Percentiles rank a stretch among this genome's conserved stretches.
Conservation (phyloP, 208 protist species). For the Naegleria fowleri region DNA sequence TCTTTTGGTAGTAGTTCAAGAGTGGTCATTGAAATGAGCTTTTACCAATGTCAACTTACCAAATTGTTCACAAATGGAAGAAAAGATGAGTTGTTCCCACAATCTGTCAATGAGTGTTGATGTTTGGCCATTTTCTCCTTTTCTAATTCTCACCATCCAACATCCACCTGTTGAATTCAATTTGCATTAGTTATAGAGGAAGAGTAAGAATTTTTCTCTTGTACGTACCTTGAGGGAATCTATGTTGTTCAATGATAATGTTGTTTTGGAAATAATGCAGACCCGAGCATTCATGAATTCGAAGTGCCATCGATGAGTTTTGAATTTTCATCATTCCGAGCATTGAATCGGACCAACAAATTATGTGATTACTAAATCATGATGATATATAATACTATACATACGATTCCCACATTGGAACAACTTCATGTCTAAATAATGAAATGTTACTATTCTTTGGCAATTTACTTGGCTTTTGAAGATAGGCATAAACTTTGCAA, state of each 20-base stretch:
- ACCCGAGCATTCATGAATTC: background rate
- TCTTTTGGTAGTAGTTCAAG: background rate
- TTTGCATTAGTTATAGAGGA: background rate
- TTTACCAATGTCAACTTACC: background rate
- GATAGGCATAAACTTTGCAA: constrained; percentile 2
- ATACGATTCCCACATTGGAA: constrained; percentile 16
- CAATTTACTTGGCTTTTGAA: background rate
- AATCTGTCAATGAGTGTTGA: background rate
- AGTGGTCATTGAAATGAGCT: no score
- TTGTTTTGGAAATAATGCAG: background rate
- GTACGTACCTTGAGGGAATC: background rate
- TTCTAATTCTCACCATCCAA: constrained; percentile 22
- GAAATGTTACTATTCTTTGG: background rate
- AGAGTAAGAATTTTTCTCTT: background rate
- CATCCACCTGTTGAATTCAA: background rate
- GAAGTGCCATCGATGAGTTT: background rate
- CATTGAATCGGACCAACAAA: no score
- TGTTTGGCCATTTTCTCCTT: background rate
- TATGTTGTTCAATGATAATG: background rate
- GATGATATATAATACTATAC: background rate
- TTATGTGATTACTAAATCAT: background rate
- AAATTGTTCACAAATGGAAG: constrained; percentile 20
- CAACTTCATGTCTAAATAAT: constrained; percentile 20
- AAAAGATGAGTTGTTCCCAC: constrained; percentile 19
- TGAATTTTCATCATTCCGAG: background rate